Conservation (phyloP, 2,329 filamentous ascomycete species). For the Lasiodiplodia hormozganensis region DNA sequence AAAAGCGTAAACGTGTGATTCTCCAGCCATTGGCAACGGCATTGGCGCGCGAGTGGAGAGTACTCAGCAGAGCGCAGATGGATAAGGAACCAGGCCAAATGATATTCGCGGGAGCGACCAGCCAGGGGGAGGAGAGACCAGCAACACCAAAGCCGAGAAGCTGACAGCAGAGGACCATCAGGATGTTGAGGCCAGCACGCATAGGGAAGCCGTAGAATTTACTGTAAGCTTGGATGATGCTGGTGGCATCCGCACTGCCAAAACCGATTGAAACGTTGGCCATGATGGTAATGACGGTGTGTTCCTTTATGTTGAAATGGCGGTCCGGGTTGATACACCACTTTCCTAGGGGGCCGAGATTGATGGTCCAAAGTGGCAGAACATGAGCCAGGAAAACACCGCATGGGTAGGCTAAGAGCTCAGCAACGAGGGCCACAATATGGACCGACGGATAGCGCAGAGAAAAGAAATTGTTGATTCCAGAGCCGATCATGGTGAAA, state of each 20-base stretch:
- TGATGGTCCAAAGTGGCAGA: constrained; percentile 34
- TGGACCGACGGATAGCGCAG: constrained; percentile 41
- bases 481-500: constrained; percentile 37
- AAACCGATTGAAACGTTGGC: constrained; percentile 61
- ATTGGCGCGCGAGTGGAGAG: constrained; percentile 37
- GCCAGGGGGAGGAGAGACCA: constrained; percentile 34
- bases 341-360: constrained; percentile 62
- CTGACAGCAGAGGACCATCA: constrained; percentile 31
- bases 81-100: constrained; percentile 38
- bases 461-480: constrained; percentile 41
- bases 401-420: constrained; percentile 33
- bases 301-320: constrained; percentile 68
- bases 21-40: constrained; percentile 36
- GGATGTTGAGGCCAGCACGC: constrained; percentile 34
- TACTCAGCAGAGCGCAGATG: constrained; percentile 36
- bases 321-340: constrained; percentile 59
- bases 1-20: constrained; percentile 38
- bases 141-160: constrained; percentile 37
- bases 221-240: constrained; percentile 74
- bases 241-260: constrained; percentile 71
- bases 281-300: constrained; percentile 69
- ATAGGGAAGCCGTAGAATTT: constrained; percentile 67
- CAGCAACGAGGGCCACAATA: constrained; percentile 40
- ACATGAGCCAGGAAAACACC: constrained; percentile 48
- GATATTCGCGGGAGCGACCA: constrained; percentile 38